These are phyloP conservation scores for Suillus variegatus DNA, from an alignment of 768 basidiomycete genomes.

Conservation along the genomic window DNA sequence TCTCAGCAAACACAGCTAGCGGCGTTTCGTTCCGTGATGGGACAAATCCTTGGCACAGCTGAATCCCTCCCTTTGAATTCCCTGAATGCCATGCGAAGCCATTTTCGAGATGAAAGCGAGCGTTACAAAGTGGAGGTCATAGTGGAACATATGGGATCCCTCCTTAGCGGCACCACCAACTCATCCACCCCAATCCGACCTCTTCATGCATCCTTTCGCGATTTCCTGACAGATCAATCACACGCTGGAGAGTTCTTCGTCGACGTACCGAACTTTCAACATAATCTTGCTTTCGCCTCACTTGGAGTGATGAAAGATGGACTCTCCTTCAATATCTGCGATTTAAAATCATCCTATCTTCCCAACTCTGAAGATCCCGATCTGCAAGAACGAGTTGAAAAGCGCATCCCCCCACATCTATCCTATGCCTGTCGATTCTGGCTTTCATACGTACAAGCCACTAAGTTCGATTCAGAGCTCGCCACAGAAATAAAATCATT, in stretches of 20 bases:
- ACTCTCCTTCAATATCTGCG: slow-evolving; percentile 38
- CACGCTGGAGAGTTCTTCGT: slow-evolving; percentile 18
- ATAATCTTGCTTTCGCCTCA: slow-evolving; percentile 21
- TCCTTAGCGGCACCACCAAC: slow-evolving; percentile 12
- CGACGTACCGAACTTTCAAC: slow-evolving; percentile 15
- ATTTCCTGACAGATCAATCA: slow-evolving; percentile 22
- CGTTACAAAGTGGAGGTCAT: slow-evolving; percentile 10
- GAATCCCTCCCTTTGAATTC: slow-evolving; percentile 8
- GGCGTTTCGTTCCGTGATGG: slow-evolving; percentile 12
- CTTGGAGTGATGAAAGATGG: slow-evolving; percentile 29
- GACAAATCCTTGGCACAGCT: slow-evolving; percentile 7
- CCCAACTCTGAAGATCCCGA: slow-evolving; percentile 26
- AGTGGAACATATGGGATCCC: slow-evolving; percentile 9
- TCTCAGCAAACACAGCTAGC: not conserved
- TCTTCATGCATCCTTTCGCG: slow-evolving; percentile 31
- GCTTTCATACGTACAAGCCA: slow-evolving; percentile 8
- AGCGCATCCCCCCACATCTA: slow-evolving; percentile 7
- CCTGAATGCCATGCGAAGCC: slow-evolving; percentile 5
- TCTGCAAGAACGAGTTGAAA: not conserved
- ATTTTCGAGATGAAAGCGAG: slow-evolving; percentile 1
- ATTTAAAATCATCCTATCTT: slow-evolving; percentile 31
- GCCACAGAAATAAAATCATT: slow-evolving; percentile 3
- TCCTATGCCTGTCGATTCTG: slow-evolving; percentile 17
- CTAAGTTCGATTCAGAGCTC: not conserved
- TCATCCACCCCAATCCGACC: slow-evolving; percentile 15